phyloP scores from a whole-genome alignment of 805 yeast species.

The Lipomyces spencermartinsiae region DNA sequence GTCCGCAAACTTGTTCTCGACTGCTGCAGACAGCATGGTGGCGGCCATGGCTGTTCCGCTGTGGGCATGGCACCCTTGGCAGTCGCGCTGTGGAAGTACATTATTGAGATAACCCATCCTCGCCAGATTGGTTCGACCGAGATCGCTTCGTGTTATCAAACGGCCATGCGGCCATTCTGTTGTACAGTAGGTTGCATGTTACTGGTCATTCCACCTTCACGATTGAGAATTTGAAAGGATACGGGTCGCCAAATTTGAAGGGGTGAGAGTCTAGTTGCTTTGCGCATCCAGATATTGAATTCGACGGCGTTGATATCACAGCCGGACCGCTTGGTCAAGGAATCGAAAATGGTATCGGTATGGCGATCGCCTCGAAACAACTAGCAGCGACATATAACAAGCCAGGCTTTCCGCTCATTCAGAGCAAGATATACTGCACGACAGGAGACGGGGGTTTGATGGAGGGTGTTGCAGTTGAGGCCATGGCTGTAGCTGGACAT shows the following conservation, averaged over 20 bases:
- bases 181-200: slow-evolving; percentile 44
- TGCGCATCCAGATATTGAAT: slow-evolving; percentile 53
- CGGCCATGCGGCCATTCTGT: slow-evolving; percentile 50
- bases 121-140: slow-evolving; percentile 48
- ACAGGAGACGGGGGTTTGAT: slow-evolving; percentile 53
- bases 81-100: slow-evolving; percentile 49
- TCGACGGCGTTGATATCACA: slow-evolving; percentile 49
- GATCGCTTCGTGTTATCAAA: slow-evolving; percentile 51
- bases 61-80: slow-evolving; percentile 53
- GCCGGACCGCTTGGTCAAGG: slow-evolving; percentile 55
- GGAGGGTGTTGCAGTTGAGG: slow-evolving; percentile 52
- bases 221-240: slow-evolving; percentile 47
- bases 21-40: slow-evolving; percentile 40
- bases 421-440: slow-evolving; percentile 46
- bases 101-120: slow-evolving; percentile 44
- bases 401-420: slow-evolving; percentile 45
- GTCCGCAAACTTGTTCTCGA: slow-evolving; percentile 37
- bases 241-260: slow-evolving; percentile 43
- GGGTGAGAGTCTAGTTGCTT: slow-evolving; percentile 44
- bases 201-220: slow-evolving; percentile 50
- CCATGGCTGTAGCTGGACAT: slow-evolving; percentile 51
- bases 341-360: slow-evolving; percentile 50
- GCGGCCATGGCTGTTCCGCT: slow-evolving; percentile 53
- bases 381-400: slow-evolving; percentile 48
- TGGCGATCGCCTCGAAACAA: slow-evolving; percentile 50